A percentile compares a stretch with the other conserved stretches of the same genome.
These are phyloP conservation scores for Aspergillus pseudonomiae DNA, from an alignment of 2,329 filamentous ascomycete species.

Conservation along the genomic window DNA sequence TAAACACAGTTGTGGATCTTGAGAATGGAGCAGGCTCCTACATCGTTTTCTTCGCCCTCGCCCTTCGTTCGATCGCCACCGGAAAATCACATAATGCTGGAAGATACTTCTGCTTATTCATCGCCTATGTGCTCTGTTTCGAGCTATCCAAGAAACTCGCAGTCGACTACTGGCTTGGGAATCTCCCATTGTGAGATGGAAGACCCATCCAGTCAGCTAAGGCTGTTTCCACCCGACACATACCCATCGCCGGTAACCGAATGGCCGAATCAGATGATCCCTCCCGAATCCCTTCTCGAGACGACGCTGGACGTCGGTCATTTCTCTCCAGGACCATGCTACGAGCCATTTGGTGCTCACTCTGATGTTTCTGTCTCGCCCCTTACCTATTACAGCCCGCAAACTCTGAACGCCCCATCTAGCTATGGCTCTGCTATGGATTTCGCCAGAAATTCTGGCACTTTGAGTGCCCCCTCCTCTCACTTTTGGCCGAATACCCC, in stretches of 20 bases:
- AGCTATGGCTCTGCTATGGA: conserved; percentile 30
- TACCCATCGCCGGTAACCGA: conserved; percentile 24
- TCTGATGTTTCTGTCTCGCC: conserved; percentile 27
- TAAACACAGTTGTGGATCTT: background rate
- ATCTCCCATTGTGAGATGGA: conserved; percentile 34
- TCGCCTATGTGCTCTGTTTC: conserved; percentile 22
- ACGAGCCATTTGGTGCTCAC: conserved; percentile 26
- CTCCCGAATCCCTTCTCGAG: conserved; percentile 25
- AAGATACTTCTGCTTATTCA: conserved; percentile 27
- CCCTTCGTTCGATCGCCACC: conserved; percentile 15
- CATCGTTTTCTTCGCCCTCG: conserved; percentile 24
- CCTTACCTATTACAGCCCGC: conserved; percentile 28
- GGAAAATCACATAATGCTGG: conserved; percentile 18
- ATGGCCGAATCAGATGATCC: conserved; percentile 28
- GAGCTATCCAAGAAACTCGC: conserved; percentile 21
- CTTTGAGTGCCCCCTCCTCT: conserved; percentile 20
- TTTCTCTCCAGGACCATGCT: conserved; percentile 24
- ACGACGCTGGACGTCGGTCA: conserved; percentile 25
- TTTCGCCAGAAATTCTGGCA: conserved; percentile 12
- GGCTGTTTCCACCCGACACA: conserved; percentile 22
- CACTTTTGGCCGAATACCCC: conserved; percentile 31
- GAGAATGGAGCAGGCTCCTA: conserved; percentile 30
- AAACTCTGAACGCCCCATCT: conserved; percentile 27
- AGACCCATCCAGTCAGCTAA: conserved; percentile 24
- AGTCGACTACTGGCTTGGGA: conserved; percentile 32